Percentiles rank a stretch among this genome's conserved stretches.
Evolutionary conservation across 2,329 filamentous ascomycete species (phyloP).

Genomic region (Aureobasidium musti): DNA sequence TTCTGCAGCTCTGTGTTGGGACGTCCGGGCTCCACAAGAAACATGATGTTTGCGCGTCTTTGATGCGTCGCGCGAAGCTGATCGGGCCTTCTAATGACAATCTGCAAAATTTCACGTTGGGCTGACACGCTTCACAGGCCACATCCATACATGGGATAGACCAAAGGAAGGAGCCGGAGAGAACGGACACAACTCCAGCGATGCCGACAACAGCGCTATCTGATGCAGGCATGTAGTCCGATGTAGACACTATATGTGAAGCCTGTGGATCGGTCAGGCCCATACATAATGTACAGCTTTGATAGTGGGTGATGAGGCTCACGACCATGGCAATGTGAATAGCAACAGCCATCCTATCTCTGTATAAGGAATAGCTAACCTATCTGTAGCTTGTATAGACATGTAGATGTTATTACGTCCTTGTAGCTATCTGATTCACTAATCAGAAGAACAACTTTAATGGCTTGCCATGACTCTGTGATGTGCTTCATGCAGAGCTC

Average conservation of each 20-base stretch:
- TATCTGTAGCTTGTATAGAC: neutral
- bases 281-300: slow-evolving; percentile 3
- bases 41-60: slow-evolving; percentile 15
- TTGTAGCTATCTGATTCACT: neutral
- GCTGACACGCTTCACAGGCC: slow-evolving; percentile 53
- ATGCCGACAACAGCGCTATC: slow-evolving; percentile 13
- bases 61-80: slow-evolving; percentile 10
- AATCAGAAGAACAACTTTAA: slow-evolving; percentile 3
- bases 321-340: neutral
- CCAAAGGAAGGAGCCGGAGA: slow-evolving; percentile 54
- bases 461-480: neutral
- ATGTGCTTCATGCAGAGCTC: neutral
- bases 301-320: neutral
- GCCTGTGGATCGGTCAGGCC: neutral
- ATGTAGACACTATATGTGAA: neutral
- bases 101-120: slow-evolving; percentile 19
- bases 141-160: slow-evolving; percentile 73
- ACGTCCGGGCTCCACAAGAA: slow-evolving; percentile 1
- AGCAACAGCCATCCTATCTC: neutral
- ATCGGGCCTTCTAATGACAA: slow-evolving; percentile 9
- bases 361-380: neutral
- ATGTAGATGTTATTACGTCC: neutral
- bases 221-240: neutral
- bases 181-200: slow-evolving; percentile 20
- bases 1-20: slow-evolving; percentile 20